Conservation (phyloP, 2,329 filamentous ascomycete species). For the Pezicula neosporulosa region DNA sequence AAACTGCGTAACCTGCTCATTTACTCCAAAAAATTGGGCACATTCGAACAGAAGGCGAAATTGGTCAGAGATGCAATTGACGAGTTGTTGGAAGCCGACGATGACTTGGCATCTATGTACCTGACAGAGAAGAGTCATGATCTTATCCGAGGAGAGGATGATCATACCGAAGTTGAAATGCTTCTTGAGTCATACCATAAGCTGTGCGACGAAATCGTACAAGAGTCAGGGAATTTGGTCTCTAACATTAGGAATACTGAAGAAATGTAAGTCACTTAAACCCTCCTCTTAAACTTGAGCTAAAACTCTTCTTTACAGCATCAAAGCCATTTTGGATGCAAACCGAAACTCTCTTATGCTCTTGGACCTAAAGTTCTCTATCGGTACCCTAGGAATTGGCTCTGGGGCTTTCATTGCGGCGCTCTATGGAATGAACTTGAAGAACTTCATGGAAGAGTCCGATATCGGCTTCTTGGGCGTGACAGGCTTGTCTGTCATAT, state of each 20-base stretch:
- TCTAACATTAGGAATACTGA: constrained; percentile 96
- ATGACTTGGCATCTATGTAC: constrained; percentile 94
- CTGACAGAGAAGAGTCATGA: constrained; percentile 82
- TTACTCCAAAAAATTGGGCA: constrained; percentile 91
- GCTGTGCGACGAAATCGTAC: constrained; percentile 95
- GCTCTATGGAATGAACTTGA: constrained; percentile 99
- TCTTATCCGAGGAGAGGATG: constrained; percentile 69
- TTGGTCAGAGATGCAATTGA: constrained; percentile 93
- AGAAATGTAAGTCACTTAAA: constrained; percentile 70
- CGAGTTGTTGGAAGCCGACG: constrained; percentile 91
- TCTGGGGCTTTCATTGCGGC: constrained; percentile 93
- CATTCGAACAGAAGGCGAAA: constrained; percentile 95
- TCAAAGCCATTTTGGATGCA: constrained; percentile 94
- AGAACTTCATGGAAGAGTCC: constrained; percentile 97
- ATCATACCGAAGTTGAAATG: constrained; percentile 97
- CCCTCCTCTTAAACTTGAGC: constrained; percentile 6
- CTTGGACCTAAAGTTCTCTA: constrained; percentile 92
- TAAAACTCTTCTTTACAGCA: constrained; percentile 43
- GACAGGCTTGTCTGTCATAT: constrained; percentile 64
- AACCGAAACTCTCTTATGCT: constrained; percentile 99
- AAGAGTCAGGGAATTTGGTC: constrained; percentile 88
- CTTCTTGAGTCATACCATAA: constrained; percentile 96
- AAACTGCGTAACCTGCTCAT: constrained; percentile 89
- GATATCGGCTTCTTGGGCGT: constrained; percentile 80
- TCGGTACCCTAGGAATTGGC: constrained; percentile 90